These are phyloP conservation scores for Eucalyptus polyanthemos DNA, from an alignment of 345 rosid species.

Conservation along the genomic window DNA sequence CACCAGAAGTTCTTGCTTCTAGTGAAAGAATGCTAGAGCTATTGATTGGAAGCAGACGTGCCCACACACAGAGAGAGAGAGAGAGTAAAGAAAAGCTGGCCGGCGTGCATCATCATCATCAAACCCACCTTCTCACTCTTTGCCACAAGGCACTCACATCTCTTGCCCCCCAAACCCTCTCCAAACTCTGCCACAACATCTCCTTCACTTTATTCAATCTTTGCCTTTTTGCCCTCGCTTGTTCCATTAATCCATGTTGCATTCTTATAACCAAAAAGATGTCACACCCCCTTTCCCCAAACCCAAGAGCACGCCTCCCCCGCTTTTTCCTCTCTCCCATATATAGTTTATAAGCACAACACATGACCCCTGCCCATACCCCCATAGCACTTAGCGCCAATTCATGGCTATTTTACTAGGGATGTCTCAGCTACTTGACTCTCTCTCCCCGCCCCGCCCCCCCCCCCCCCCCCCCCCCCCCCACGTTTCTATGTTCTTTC, in stretches of 20 bases:
- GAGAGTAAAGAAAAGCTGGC: constrained; percentile 64
- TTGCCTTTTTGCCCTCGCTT: constrained; percentile 2
- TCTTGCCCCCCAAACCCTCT: constrained; percentile 64
- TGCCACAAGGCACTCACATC: constrained; percentile 16
- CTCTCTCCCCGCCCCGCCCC: not conserved
- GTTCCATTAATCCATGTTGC: not conserved
- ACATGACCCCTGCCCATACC: not conserved
- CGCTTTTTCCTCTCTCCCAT: not conserved
- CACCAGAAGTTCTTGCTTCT: not conserved
- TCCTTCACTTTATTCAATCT: not conserved
- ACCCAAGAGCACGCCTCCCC: constrained; percentile 16
- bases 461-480: not conserved
- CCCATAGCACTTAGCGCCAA: not conserved
- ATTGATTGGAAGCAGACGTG: constrained; percentile 66
- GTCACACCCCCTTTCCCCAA: constrained; percentile 8
- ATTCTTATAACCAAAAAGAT: not conserved
- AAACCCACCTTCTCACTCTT: constrained; percentile 16
- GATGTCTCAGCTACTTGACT: not conserved
- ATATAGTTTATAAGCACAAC: not conserved
- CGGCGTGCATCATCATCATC: constrained; percentile 93
- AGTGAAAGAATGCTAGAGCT: constrained; percentile 3
- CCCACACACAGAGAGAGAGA: constrained; percentile 13
- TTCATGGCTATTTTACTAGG: not conserved
- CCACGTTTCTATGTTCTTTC: not conserved
- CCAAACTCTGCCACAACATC: constrained; percentile 55